A percentile compares a stretch with the other conserved stretches of the same genome.
Conservation (phyloP, 2,329 filamentous ascomycete species). For the Davidsoniella eucalypti region DNA sequence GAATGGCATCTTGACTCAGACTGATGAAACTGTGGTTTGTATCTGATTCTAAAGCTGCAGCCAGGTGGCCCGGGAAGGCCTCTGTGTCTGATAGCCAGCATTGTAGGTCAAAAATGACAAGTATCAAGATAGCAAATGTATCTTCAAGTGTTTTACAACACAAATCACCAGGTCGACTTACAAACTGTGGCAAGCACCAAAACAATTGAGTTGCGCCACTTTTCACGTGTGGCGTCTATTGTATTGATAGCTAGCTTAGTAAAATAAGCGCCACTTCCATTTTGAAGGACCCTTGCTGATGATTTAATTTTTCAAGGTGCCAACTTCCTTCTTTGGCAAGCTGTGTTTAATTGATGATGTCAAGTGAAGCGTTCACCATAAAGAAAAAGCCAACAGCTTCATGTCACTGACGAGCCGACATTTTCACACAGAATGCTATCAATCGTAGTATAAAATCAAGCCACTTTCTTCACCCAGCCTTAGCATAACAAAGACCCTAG, state of each 20-base stretch:
- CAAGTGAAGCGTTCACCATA: neutral
- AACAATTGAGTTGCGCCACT: neutral
- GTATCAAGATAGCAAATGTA: too few species aligned
- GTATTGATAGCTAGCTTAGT: neutral
- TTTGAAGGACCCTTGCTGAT: neutral
- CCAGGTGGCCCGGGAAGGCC: neutral
- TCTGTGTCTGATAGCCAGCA: constrained; percentile 1
- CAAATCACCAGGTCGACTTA: neutral
- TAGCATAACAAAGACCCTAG: too few species aligned
- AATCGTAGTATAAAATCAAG: too few species aligned
- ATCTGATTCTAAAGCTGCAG: too few species aligned
- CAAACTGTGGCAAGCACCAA: neutral
- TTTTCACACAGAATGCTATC: too few species aligned
- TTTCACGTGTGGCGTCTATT: neutral
- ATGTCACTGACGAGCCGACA: too few species aligned
- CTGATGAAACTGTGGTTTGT: too few species aligned
- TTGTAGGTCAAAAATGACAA: neutral
- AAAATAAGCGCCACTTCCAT: constrained; percentile 10
- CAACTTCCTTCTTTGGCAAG: neutral
- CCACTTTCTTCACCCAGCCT: too few species aligned
- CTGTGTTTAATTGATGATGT: constrained; percentile 1
- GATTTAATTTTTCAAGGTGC: neutral
- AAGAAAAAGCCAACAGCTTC: too few species aligned
- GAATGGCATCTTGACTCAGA: constrained; percentile 2
- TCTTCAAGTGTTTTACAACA: neutral